Evolutionary conservation across 768 basidiomycete species (phyloP), one percentile per base, ranked within the genome.

Genomic region (Panaeolus cyanescens): DNA sequence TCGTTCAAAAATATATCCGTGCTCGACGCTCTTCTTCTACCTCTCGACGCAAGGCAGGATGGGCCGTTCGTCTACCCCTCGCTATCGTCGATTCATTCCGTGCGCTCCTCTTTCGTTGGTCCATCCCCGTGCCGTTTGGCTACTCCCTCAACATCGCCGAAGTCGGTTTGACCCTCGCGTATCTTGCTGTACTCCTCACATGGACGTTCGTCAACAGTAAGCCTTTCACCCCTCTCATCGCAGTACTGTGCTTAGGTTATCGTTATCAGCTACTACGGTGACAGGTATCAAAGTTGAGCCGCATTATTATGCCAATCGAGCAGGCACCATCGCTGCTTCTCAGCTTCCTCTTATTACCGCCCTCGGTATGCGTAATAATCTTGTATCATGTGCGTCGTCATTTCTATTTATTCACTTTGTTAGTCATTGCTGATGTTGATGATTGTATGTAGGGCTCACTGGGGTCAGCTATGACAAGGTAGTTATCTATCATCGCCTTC

Each of bases 291-390:
- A 59, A 37, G 70, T 73, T 20, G 76, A 76, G 59, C 74, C 77
- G 0, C 69, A 73, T 55, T 79, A 79, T 63, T 79, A 71, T 63
- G 74, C 73, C 30, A 79, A 83, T 60, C 73, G 79, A 28, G 74
- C 79, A 1, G 81, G 76, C 0, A 70, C 71, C 30, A 76, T 85
- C 22, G 83, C 79, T 1, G 69, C 75, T 15, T 74, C 75, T 36
- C 85, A 89, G 68, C 70, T 85, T 0, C 83, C 86, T 1, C 74
- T 89, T 19, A 74, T 88, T 66, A 77, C 81, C 15, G 85, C 80
- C 2, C 78, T 90, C 25, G 85, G 85, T 1, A 84, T 83, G 62
- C 84, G 84, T 30, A 88, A 89, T 70, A 88, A 88, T 59, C 67
- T 85, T 15, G 67, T 79, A 32, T 74, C 74, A 4, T 72, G 77